Evolutionary conservation across 2,329 filamentous ascomycete genomes (phyloP).

Genomic region (Ceratocystis colombiana): DNA sequence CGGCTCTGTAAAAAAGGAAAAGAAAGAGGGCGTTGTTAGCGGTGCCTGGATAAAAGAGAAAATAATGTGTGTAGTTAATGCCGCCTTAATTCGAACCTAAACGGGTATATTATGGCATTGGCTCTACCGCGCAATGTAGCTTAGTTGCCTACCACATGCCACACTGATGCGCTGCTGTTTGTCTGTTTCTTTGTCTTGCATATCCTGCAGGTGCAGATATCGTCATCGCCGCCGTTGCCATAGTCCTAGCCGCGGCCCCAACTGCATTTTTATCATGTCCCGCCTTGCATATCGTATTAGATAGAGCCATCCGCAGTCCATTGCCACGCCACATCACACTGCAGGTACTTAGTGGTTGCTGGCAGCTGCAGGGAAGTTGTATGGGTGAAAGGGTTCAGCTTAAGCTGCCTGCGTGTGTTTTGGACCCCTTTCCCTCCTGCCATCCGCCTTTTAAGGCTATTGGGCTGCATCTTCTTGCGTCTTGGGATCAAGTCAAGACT

Average conservation of each 20-base stretch:
- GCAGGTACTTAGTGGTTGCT: conserved; percentile 8
- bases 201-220: background rate
- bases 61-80: background rate
- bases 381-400: background rate
- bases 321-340: conserved; percentile 3
- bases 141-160: no score
- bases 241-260: background rate
- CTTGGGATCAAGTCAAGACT: background rate
- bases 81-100: no score
- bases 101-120: no score
- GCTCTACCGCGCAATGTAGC: no score
- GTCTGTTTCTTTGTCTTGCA: background rate
- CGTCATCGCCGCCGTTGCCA: background rate
- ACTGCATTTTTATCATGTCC: conserved; percentile 11
- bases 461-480: background rate
- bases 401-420: background rate
- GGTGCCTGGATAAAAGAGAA: background rate
- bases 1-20: conserved; percentile 46
- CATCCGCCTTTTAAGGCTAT: background rate
- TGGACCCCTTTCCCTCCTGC: background rate
- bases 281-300: conserved; percentile 20
- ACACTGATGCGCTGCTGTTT: no score
- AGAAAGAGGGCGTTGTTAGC: conserved; percentile 16
- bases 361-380: conserved; percentile 10
- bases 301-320: background rate